phyloP scores from a whole-genome alignment of 306 rosid species.

The Acacia acuminata region DNA sequence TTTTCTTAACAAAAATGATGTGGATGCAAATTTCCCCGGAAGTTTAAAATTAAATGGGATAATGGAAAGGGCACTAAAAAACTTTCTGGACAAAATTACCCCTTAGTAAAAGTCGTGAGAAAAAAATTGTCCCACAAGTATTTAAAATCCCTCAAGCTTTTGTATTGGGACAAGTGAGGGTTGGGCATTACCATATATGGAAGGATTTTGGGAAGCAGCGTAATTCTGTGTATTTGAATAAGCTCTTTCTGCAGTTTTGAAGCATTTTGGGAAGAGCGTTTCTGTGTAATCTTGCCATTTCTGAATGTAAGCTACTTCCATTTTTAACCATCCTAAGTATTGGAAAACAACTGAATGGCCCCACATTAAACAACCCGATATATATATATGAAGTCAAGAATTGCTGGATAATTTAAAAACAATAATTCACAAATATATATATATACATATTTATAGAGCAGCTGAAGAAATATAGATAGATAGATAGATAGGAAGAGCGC shows the following conservation, averaged over 20 bases:
- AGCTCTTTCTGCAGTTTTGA: slow-evolving; percentile 31
- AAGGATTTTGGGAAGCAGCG: no score
- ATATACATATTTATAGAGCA: background rate
- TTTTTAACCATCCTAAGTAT: slow-evolving; percentile 16
- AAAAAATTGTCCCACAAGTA: no score
- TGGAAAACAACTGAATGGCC: slow-evolving; percentile 37
- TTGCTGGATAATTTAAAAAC: background rate
- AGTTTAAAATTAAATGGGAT: no score
- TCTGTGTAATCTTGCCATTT: background rate
- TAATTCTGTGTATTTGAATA: no score
- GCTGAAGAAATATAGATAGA: background rate
- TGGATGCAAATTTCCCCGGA: no score
- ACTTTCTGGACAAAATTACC: no score
- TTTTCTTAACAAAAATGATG: no score
- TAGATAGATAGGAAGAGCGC: no score
- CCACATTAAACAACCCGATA: slow-evolving; percentile 32
- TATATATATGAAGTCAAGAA: background rate
- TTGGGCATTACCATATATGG: slow-evolving; percentile 31
- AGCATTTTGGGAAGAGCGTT: slow-evolving; percentile 18
- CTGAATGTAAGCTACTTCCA: background rate
- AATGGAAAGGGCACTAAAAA: accelerated
- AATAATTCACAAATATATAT: background rate
- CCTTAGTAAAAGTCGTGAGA: no score
- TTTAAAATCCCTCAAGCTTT: no score
- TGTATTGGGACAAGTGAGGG: background rate